These are phyloP conservation scores for Scedosporium dehoogii DNA, from an alignment of 2,329 filamentous ascomycete species.

Conservation along the genomic window DNA sequence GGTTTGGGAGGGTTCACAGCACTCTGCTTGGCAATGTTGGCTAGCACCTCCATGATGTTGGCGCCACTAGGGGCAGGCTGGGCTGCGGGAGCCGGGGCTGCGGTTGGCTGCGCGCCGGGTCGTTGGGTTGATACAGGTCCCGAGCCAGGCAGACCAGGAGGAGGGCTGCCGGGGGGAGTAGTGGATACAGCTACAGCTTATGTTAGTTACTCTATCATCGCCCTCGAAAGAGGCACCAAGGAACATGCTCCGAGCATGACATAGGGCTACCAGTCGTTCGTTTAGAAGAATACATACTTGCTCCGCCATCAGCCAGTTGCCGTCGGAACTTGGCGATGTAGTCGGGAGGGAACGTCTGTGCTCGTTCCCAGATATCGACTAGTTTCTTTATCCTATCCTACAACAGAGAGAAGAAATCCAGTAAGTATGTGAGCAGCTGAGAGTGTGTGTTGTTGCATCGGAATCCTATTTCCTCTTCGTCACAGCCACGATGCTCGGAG, in stretches of 20 bases:
- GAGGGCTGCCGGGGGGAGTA: conserved; percentile 58
- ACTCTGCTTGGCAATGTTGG: conserved; percentile 72
- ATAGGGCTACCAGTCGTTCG: too few species aligned
- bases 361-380: conserved; percentile 96
- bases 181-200: conserved; percentile 50
- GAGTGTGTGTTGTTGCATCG: background rate
- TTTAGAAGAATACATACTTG: conserved; percentile 35
- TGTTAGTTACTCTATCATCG: background rate
- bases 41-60: conserved; percentile 55
- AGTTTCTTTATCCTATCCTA: conserved; percentile 46
- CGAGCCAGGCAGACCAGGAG: conserved; percentile 26
- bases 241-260: too few species aligned
- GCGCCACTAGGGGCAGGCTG: conserved; percentile 8
- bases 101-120: conserved; percentile 11
- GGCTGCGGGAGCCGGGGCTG: conserved; percentile 12
- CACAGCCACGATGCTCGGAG: background rate
- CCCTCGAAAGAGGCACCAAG: background rate
- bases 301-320: conserved; percentile 52
- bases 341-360: conserved; percentile 73
- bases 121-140: background rate
- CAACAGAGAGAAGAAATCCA: background rate
- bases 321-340: conserved; percentile 78
- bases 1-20: conserved; percentile 29
- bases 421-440: conserved; percentile 5
- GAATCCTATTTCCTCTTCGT: background rate